Evolutionary conservation across 2,329 filamentous ascomycete species (phyloP), one percentile per base, ranked within the genome.

Genomic region (Xenoacremonium recifei): DNA sequence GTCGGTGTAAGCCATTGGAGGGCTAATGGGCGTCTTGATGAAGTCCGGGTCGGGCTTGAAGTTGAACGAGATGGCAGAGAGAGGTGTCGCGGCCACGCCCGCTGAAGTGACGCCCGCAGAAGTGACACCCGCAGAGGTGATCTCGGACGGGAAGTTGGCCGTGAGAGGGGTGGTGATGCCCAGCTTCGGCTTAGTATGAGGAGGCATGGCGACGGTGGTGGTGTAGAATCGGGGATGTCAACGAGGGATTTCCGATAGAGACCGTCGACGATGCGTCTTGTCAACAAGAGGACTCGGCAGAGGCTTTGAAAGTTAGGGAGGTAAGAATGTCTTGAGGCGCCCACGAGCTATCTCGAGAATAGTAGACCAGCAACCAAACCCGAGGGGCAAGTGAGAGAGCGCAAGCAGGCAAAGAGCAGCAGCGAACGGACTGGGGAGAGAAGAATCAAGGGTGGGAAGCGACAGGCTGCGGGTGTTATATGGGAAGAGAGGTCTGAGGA

Each of bases 1-100:
- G 60, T 97, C 90, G 53, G 89, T 85, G 63, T 97, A 97, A 44
- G 92, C 91, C 17, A 80, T 75, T 3, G 92, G 92, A 39, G 92
- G 92, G 38, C 87, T 95, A 64, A 97, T 95, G 36, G 91, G 91
- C 4, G 91, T 96, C 69, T 91, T 92, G 72, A 91, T 79, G 55
- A 78, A 75, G 42, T 73, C 72, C 6, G 70, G 62, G 23, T 68
- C 70, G 7, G 69, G 65, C 49, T 67, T 68, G 50, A 61, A 64
- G 31, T 59, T 54, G 44, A 66, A 66, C 21, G 61, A 66, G 44
- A 66, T 60, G 44, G 65, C 72, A 47, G 63, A 82, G 59, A 87
- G 75, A 36, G 87, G 87, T 51, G 84, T 91, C 52, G 77, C 79
- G 35, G 84, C 80, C 50, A 80, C 80, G 44, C 81, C 75, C 54